Evolutionary conservation across 495 filamentous ascomycete genomes (phyloP).

Genomic region (Aspergillus coremiiformis): DNA sequence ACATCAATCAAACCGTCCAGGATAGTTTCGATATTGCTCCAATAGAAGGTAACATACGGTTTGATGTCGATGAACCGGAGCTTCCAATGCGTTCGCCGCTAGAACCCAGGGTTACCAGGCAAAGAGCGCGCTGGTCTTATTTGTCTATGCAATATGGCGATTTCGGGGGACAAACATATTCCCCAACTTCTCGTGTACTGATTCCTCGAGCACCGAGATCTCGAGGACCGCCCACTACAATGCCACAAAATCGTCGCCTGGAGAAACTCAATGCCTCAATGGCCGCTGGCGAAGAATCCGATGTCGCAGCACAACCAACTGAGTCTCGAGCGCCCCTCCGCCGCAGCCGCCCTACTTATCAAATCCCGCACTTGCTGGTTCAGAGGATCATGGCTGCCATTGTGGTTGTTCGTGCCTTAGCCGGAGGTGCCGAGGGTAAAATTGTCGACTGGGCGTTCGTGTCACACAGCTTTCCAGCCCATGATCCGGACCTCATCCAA

Average conservation of each 20-base stretch:
- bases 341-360: conserved; percentile 16
- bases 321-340: conserved; percentile 11
- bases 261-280: conserved; percentile 22
- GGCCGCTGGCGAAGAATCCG: conserved; percentile 4
- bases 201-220: background rate
- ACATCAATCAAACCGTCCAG: conserved; percentile 32
- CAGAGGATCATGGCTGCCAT: conserved; percentile 57
- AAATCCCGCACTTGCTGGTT: conserved; percentile 20
- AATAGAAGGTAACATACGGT: conserved; percentile 28
- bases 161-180: no score
- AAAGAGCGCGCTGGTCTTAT: background rate
- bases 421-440: conserved; percentile 60
- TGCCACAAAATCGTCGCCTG: conserved; percentile 8
- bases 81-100: background rate
- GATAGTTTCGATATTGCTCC: conserved; percentile 26
- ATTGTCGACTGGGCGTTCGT: conserved; percentile 71
- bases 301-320: background rate
- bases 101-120: background rate
- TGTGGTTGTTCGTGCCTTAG: conserved; percentile 61
- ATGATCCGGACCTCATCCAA: conserved; percentile 48
- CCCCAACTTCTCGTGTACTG: background rate
- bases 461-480: conserved; percentile 55
- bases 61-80: conserved; percentile 18
- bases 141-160: background rate
- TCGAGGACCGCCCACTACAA: background rate